phyloP scores from a whole-genome alignment of 2,329 filamentous ascomycete genomes.

The Thielaviopsis euricoi region DNA sequence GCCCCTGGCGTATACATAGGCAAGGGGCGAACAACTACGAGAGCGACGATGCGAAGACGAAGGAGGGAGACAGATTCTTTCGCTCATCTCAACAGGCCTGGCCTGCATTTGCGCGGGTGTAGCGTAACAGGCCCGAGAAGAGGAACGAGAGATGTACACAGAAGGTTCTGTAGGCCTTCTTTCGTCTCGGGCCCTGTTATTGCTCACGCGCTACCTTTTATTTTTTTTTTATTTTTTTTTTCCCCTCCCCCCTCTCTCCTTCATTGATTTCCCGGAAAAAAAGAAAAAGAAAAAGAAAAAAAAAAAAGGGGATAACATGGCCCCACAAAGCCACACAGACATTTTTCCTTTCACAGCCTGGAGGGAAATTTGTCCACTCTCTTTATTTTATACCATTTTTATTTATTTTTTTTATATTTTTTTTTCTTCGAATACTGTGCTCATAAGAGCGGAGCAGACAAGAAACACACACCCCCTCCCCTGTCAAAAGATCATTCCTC shows the following conservation, averaged over 20 bases:
- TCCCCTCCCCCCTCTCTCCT: no score
- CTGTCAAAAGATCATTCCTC: not conserved
- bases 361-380: not conserved
- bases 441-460: not conserved
- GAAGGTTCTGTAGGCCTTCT: not conserved
- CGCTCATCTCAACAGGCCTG: not conserved
- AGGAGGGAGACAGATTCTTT: not conserved
- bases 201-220: not conserved
- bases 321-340: not conserved
- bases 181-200: not conserved
- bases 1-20: not conserved
- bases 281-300: not conserved
- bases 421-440: not conserved
- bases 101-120: not conserved
- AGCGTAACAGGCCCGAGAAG: not conserved
- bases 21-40: not conserved
- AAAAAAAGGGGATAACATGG: not conserved
- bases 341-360: not conserved
- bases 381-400: not conserved
- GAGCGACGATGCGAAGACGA: not conserved
- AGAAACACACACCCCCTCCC: not conserved
- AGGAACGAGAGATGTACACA: not conserved
- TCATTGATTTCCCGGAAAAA: not conserved
- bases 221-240: no score
- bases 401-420: not conserved